Evolutionary conservation across 768 basidiomycete genomes (phyloP).

Genomic region (Pulveroboletus ravenelii): DNA sequence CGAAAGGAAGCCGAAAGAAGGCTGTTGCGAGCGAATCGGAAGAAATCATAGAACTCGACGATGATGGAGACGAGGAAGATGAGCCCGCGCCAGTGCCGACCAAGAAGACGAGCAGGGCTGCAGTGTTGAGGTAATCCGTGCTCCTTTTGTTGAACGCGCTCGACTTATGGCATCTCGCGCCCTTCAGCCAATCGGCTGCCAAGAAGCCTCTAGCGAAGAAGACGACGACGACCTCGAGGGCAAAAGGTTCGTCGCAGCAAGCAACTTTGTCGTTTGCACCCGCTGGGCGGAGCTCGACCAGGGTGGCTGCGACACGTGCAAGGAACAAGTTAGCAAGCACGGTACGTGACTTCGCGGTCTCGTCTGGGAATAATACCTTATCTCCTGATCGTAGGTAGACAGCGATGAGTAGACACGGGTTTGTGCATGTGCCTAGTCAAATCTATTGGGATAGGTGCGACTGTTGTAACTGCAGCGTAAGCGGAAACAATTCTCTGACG

Average conservation of each 20-base stretch:
- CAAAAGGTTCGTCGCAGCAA: slow-evolving; percentile 32
- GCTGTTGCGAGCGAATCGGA: slow-evolving; percentile 46
- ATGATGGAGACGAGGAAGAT: slow-evolving; percentile 52
- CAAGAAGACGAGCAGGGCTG: slow-evolving; percentile 61
- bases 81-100: slow-evolving; percentile 38
- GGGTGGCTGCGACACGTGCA: slow-evolving; percentile 68
- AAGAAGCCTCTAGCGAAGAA: slow-evolving; percentile 57
- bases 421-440: not conserved
- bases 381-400: slow-evolving; percentile 14
- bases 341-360: slow-evolving; percentile 27
- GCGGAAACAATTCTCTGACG: not conserved
- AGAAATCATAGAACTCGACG: slow-evolving; percentile 50
- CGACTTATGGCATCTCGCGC: not conserved
- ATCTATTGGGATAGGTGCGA: not conserved
- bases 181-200: slow-evolving; percentile 30
- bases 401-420: slow-evolving; percentile 24
- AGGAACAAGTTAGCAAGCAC: slow-evolving; percentile 52
- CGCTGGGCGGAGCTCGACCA: slow-evolving; percentile 47
- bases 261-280: slow-evolving; percentile 62
- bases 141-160: slow-evolving; percentile 26
- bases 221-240: slow-evolving; percentile 31
- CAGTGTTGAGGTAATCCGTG: slow-evolving; percentile 54
- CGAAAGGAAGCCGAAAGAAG: slow-evolving; percentile 56
- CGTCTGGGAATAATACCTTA: not conserved
- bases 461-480: not conserved